Evolutionary conservation across 2,329 filamentous ascomycete genomes (phyloP).

Genomic region (Mycosphaerelloides madeirae): DNA sequence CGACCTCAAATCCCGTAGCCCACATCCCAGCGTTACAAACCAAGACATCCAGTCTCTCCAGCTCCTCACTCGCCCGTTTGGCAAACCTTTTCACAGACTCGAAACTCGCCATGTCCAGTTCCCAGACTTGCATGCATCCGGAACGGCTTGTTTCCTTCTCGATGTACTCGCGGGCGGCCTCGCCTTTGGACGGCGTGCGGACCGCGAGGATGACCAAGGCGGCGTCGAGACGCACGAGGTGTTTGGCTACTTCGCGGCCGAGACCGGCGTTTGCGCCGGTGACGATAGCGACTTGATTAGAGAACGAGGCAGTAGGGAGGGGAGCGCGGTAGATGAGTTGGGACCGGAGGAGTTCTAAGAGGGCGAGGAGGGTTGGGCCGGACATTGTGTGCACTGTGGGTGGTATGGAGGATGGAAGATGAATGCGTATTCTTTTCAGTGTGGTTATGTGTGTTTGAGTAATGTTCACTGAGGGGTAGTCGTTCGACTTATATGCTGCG

Average conservation of each 20-base stretch:
- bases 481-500: too few relatives aligned
- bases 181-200: conserved; percentile 40
- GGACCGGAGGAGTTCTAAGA: too few relatives aligned
- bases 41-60: conserved; percentile 33
- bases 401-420: too few relatives aligned
- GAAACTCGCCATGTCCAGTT: conserved; percentile 41
- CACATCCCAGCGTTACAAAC: conserved; percentile 42
- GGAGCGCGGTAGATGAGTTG: too few relatives aligned
- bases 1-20: conserved; percentile 26
- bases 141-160: conserved; percentile 36
- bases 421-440: too few relatives aligned
- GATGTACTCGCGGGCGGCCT: conserved; percentile 38
- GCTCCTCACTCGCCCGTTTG: conserved; percentile 12
- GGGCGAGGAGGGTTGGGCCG: too few relatives aligned
- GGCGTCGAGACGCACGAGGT: conserved; percentile 39
- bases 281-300: conserved; percentile 39
- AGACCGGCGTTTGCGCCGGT: conserved; percentile 48
- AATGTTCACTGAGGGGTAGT: too few relatives aligned
- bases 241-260: conserved; percentile 43
- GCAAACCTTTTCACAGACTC: conserved; percentile 36
- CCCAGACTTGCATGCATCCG: conserved; percentile 43
- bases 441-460: too few relatives aligned
- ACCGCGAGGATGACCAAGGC: conserved; percentile 44
- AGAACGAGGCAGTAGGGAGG: conserved; percentile 22
- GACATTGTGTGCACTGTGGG: too few relatives aligned